Evolutionary conservation across 1,284 basidiomycete species (phyloP).

Genomic region (Cutaneotrichosporon cutaneum): DNA sequence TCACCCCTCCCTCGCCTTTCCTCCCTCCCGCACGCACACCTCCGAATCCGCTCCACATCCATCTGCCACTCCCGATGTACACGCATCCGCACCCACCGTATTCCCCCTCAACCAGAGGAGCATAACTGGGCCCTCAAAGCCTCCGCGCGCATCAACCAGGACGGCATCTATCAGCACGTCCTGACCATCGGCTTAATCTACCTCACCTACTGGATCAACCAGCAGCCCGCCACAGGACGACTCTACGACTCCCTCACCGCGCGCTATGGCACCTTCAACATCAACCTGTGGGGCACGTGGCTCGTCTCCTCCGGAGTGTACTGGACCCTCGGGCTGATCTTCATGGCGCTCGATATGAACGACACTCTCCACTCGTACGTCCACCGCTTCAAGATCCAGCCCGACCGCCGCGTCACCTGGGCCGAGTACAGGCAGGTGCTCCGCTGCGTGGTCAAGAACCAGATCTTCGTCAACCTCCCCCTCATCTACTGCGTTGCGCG

Average conservation of each 20-base stretch:
- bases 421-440: constrained; percentile 19
- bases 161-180: constrained; percentile 8
- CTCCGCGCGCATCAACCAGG: constrained; percentile 18
- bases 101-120: too few relatives aligned
- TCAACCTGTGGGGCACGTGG: constrained; percentile 20
- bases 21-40: too few relatives aligned
- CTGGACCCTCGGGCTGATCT: constrained; percentile 18
- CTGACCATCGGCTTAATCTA: constrained; percentile 16
- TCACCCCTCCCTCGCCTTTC: too few relatives aligned
- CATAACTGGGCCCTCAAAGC: constrained; percentile 19
- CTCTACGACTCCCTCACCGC: constrained; percentile 21
- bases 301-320: constrained; percentile 17
- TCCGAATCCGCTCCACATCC: background rate
- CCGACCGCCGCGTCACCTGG: constrained; percentile 21
- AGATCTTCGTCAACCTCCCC: constrained; percentile 18
- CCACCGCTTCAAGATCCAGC: constrained; percentile 23
- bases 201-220: constrained; percentile 15
- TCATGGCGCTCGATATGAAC: constrained; percentile 22
- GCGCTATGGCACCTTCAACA: constrained; percentile 18
- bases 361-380: constrained; percentile 19
- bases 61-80: background rate
- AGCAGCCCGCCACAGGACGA: background rate
- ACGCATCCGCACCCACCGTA: background rate
- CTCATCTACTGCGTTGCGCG: constrained; percentile 3
- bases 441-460: constrained; percentile 16